A percentile compares a stretch with the other conserved stretches of the same genome.
phyloP scores from a whole-genome alignment of 306 rosid species.

The Echinosophora koreensis region DNA sequence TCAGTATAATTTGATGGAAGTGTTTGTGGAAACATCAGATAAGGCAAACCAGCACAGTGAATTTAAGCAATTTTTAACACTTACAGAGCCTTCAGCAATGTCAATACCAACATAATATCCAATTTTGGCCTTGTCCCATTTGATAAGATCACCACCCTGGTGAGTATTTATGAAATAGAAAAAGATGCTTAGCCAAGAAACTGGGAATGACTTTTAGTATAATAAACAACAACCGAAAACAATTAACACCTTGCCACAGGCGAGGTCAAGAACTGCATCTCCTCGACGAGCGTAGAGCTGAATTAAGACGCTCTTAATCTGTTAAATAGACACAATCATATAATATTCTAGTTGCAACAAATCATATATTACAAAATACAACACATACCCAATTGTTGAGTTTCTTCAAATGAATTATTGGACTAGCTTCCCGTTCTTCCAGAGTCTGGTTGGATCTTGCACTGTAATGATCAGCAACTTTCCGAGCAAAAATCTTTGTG shows the following conservation, averaged over 20 bases:
- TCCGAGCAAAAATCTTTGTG: conserved; percentile 79
- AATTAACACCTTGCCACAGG: conserved; percentile 91
- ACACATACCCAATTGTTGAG: conserved; percentile 88
- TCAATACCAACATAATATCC: conserved; percentile 98
- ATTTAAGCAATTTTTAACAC: conserved; percentile 42
- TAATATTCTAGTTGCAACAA: neutral
- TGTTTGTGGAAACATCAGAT: neutral
- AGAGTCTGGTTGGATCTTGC: conserved; percentile 92
- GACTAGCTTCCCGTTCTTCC: conserved; percentile 93
- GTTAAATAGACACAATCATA: conserved; percentile 43
- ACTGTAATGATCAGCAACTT: conserved; percentile 96
- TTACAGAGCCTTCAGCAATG: conserved; percentile 95
- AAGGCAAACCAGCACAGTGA: conserved; percentile 32
- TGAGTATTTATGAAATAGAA: conserved; percentile 28
- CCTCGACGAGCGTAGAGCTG: conserved; percentile 88
- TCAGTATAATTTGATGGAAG: conserved; percentile 25
- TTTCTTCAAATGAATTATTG: conserved; percentile 88
- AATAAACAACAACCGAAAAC: conserved; percentile 35
- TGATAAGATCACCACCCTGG: conserved; percentile 99
- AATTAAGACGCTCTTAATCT: conserved; percentile 98
- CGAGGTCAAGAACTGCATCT: conserved; percentile 95
- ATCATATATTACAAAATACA: conserved; percentile 10
- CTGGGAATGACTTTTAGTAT: conserved; percentile 8
- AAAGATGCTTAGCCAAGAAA: conserved; percentile 28
- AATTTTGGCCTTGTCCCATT: conserved; percentile 98